Evolutionary conservation across 1,284 basidiomycete species (phyloP).

Genomic region (Hypsizygus ulmarius): DNA sequence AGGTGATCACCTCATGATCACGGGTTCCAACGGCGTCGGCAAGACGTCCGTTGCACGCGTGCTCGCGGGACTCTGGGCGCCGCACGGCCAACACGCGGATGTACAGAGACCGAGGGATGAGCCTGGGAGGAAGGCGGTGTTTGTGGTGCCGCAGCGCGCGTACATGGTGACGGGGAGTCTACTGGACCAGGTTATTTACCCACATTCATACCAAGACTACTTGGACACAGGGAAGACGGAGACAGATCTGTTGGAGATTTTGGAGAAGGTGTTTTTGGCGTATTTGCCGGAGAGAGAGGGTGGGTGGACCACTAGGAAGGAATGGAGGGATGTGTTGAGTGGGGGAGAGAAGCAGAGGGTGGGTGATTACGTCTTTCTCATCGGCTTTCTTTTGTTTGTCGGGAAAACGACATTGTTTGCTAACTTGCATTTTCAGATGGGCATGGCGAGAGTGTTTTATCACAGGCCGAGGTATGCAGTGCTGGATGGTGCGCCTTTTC

Average conservation of each 20-base stretch:
- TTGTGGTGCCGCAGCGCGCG: slow-evolving; percentile 90
- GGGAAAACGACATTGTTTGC: no score
- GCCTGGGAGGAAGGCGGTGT: slow-evolving; percentile 55
- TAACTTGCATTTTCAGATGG: slow-evolving; percentile 57
- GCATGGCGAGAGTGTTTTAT: slow-evolving; percentile 82
- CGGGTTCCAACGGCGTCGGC: slow-evolving; percentile 90
- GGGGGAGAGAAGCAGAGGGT: slow-evolving; percentile 95
- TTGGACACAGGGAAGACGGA: slow-evolving; percentile 54
- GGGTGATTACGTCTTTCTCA: slow-evolving; percentile 23
- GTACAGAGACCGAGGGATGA: slow-evolving; percentile 29
- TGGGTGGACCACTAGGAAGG: slow-evolving; percentile 86
- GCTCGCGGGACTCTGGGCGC: slow-evolving; percentile 85
- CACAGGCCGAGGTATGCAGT: slow-evolving; percentile 78
- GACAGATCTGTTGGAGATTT: slow-evolving; percentile 68
- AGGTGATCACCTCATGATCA: slow-evolving; percentile 92
- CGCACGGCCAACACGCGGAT: slow-evolving; percentile 40
- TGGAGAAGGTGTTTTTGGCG: slow-evolving; percentile 79
- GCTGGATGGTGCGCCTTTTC: slow-evolving; percentile 70
- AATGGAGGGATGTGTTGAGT: slow-evolving; percentile 94
- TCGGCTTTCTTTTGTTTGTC: not conserved
- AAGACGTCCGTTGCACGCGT: slow-evolving; percentile 94
- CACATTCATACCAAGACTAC: slow-evolving; percentile 81
- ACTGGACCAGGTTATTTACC: slow-evolving; percentile 87
- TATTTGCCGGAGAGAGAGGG: slow-evolving; percentile 90
- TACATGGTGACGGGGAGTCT: slow-evolving; percentile 89